Base-by-base conservation (phyloP, 1,139 yeast genomes). In the Lipomyces yarrowii region DNA sequence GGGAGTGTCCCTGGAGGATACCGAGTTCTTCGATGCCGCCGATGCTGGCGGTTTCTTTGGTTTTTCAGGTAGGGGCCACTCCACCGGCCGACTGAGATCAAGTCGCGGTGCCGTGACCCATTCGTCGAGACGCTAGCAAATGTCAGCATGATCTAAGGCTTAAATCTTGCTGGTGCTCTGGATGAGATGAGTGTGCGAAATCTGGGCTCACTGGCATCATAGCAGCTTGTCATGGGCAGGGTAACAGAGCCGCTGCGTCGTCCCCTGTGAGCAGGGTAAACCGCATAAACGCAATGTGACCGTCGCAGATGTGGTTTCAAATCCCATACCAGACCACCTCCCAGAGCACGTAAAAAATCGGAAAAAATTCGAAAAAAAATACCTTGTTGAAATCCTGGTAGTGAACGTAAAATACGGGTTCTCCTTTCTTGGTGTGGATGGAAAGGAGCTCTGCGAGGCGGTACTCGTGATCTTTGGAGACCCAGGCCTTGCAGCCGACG, bases 381-480 rank as follows among this genome's bases (percentile, higher is more conserved):
- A 69, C 71, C 72, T 94, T 94, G 80, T 94, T 94, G 81, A 89
- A 94, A 73, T 93, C 97, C 67, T 87, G 91, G 78, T 92, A 94
- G 78, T 94, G 99, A 35, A 94, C 98, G 77, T 96, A 94, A 77
- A 88, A 93, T 69, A 86, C 91, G 52, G 87, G 85, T 67, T 89
- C 85, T 6, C 94, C 92, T 76, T 91, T 89, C 73, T 91, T 86
- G 60, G 84, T 78, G 71, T 90, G 93, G 62, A 86, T 84, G 52
- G 94, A 93, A 61, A 96, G 81, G 56, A 94, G 86, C 75, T 94
- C 99, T 0, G 98, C 98, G 57, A 87, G 77, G 67, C 98, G 82
- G 69, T 83, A 84, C 70, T 89, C 92, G 35, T 87, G 91, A 74
- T 92, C 97, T 75, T 94, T 92, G 67, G 82, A 82, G 2, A 90